Evolutionary conservation across 1,139 yeast genomes (phyloP), one percentile per base, ranked within the genome.

Genomic region (Kluyveromyces marxianus): DNA sequence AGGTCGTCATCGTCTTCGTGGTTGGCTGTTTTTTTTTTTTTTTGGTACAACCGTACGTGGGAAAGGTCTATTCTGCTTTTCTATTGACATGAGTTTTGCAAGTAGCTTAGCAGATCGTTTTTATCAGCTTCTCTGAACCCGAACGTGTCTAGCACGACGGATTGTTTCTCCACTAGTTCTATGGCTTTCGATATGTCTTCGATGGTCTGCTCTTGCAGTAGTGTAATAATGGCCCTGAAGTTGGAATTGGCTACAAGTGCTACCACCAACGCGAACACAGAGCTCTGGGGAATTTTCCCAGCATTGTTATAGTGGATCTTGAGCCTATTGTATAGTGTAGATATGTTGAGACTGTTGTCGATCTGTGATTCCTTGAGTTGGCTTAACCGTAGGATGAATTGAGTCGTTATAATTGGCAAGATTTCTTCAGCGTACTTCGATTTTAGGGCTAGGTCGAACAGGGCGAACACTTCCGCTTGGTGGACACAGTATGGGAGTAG

Each of bases 401-500:
- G 25, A 24, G n/a, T 40, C 3, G 26, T 6, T 7, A 31, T 28
- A 3, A 33, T 6, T 31, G 48, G 48, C 25, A 50, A 39, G 14
- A 48, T 42, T 27, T 42, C 48, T 35, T 48, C 45, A 10, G 43
- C 38, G 26, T 45, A 37, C 25, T 42, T 37, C 3, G 51, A 48
- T 6, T 37, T 47, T 14, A 41, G 33, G 6, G 52, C 40, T n/a
- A 54, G 47, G 14, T 42, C 39, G n/a, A 56, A 31, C 32, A 58
- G 33, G 25, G 48, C 44, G 31, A 33, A 34, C 4, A 58, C 40
- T 37, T 58, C 61, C 14, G 50, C 48, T 32, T 45, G 44, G 39
- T 56, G 56, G 24, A 52, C 32, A 48, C 60, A 57, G 33, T 51
- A 45, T 8, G 57, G 51, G 26, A 56, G 47, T 34, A 55, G 39